Evolutionary conservation across 2,329 filamentous ascomycete genomes (phyloP).

Genomic region (Alternaria incomplexa): DNA sequence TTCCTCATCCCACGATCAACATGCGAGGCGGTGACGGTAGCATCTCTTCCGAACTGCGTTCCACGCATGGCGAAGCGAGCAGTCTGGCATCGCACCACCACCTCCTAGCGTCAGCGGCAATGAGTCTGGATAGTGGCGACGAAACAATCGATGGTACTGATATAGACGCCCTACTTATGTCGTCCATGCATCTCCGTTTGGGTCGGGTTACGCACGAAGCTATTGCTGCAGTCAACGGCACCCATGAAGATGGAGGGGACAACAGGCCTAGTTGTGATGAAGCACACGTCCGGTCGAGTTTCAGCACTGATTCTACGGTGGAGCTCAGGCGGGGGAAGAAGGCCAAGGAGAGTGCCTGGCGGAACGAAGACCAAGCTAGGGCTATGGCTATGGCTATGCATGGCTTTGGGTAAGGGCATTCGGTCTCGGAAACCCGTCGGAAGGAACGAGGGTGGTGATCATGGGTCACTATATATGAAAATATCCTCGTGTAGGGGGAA

Average conservation of each 20-base stretch:
- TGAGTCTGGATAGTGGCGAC: not conserved
- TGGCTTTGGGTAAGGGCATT: not conserved
- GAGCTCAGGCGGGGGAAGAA: not conserved
- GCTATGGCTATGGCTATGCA: constrained; percentile 4
- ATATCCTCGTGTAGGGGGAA: not conserved
- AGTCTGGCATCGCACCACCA: not conserved
- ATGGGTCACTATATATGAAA: too few species aligned
- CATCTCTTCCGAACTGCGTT: not conserved
- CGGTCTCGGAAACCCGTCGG: too few species aligned
- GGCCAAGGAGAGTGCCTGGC: not conserved
- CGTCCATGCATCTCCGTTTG: not conserved
- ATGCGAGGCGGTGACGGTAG: not conserved
- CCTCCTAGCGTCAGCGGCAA: not conserved
- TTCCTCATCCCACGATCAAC: not conserved
- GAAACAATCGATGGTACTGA: not conserved
- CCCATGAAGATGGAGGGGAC: not conserved
- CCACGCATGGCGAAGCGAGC: not conserved
- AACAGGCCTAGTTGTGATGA: not conserved
- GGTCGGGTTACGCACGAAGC: not conserved
- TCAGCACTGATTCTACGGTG: not conserved
- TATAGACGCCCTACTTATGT: not conserved
- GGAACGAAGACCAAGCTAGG: not conserved
- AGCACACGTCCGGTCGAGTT: not conserved
- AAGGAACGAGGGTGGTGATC: not conserved
- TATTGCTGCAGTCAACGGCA: not conserved